Evolutionary conservation across 2,329 filamentous ascomycete genomes (phyloP).

Genomic region (Pseudogymnoascus sp.): DNA sequence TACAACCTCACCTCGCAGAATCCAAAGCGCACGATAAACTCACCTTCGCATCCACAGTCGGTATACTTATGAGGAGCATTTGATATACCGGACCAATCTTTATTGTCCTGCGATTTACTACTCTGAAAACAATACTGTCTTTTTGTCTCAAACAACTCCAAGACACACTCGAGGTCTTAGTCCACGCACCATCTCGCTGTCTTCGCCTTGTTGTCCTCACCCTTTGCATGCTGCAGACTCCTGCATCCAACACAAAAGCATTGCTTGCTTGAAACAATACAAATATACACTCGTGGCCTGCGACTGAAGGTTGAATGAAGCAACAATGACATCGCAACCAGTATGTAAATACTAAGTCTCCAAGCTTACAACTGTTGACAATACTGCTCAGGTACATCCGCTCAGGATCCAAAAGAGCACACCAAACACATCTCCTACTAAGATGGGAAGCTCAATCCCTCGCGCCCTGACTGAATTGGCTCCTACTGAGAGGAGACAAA

Average conservation of each 20-base stretch:
- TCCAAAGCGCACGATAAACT: background rate
- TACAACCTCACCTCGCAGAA: constrained; percentile 9
- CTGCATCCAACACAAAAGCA: background rate
- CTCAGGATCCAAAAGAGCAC: constrained; percentile 70
- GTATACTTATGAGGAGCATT: background rate
- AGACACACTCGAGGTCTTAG: constrained; percentile 7
- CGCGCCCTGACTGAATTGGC: constrained; percentile 85
- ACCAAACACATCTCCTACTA: constrained; percentile 48
- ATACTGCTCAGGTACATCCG: constrained; percentile 55
- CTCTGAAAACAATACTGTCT: background rate
- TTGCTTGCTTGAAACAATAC: background rate
- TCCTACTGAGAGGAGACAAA: constrained; percentile 75
- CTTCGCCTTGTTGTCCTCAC: constrained; percentile 6
- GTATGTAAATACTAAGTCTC: constrained; percentile 1
- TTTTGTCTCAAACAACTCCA: constrained; percentile 9
- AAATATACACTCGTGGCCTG: constrained; percentile 4
- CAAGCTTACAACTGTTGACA: constrained; percentile 5
- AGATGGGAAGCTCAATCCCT: constrained; percentile 49
- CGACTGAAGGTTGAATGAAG: constrained; percentile 3
- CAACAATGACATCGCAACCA: constrained; percentile 12
- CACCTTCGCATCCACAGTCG: constrained; percentile 4
- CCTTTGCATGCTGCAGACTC: constrained; percentile 6
- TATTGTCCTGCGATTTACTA: background rate
- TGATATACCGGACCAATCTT: constrained; percentile 3
- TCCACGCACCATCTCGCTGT: background rate